Percentiles rank a stretch among this genome's conserved stretches.
phyloP scores from a whole-genome alignment of 2,329 filamentous ascomycete species.

The Talaromyces pinophilus region DNA sequence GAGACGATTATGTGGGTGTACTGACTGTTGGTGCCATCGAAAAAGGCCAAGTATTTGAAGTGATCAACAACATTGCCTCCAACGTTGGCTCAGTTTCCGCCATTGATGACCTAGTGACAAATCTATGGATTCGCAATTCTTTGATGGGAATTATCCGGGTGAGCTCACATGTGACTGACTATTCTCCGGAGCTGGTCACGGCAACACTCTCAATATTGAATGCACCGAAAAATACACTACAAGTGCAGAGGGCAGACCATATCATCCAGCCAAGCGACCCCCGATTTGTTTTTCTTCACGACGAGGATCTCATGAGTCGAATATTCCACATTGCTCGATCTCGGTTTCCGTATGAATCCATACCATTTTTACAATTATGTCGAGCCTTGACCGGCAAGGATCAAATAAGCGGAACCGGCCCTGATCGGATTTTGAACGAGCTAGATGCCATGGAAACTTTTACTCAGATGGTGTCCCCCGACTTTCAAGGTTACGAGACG shows the following conservation, averaged over 20 bases:
- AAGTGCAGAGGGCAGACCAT: constrained; percentile 24
- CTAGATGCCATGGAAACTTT: constrained; percentile 71
- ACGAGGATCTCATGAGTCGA: constrained; percentile 57
- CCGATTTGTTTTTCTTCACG: constrained; percentile 57
- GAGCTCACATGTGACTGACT: constrained; percentile 67
- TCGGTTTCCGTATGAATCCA: constrained; percentile 82
- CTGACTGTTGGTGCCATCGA: constrained; percentile 52
- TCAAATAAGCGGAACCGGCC: constrained; percentile 49
- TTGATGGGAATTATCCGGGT: constrained; percentile 72
- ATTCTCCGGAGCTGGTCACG: constrained; percentile 69
- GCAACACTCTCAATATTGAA: constrained; percentile 66
- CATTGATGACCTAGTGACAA: constrained; percentile 55
- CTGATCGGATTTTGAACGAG: constrained; percentile 60
- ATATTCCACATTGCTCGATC: constrained; percentile 69
- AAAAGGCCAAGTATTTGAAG: constrained; percentile 51
- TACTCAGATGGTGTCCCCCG: constrained; percentile 71
- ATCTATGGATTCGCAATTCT: constrained; percentile 62
- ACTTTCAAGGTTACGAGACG: constrained; percentile 74
- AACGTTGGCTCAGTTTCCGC: constrained; percentile 53
- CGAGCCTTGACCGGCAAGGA: constrained; percentile 60
- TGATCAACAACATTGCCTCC: constrained; percentile 48
- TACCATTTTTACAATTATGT: constrained; percentile 73
- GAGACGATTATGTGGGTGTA: constrained; percentile 51
- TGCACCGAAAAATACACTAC: constrained; percentile 35
- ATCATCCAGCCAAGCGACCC: constrained; percentile 38